Evolutionary conservation across 495 filamentous ascomycete genomes (phyloP), one percentile per base, ranked within the genome.

Genomic region (Daldinia loculata): DNA sequence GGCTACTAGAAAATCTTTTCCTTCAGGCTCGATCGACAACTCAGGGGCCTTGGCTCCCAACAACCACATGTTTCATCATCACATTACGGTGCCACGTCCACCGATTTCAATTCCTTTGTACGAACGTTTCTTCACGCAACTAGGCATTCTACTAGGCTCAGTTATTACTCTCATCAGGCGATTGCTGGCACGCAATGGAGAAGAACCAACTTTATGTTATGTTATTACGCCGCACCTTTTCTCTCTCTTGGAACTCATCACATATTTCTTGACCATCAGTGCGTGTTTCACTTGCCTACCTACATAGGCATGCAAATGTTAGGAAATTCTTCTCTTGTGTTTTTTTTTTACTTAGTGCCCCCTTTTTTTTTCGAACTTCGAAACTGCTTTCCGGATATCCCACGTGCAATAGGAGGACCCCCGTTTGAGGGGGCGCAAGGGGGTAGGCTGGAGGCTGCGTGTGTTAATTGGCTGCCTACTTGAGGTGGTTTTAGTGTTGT

Each of bases 21-120:
- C 41, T 67, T 67, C 39, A 38, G 61, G 65, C 61, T 68, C 60
- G 70, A 56, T 60, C 65, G 60, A 63, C 59, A 29, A 29, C n/a
- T 43, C 22, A 57, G 22, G 60, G 12, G 7, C 6, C 59, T 36
- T 64, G 30, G 52, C 58, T 48, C 50, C 30, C 8, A 8, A 22
- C 9, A 24, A 11, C 43, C 22, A 14, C 43, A 24, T 48, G 22
- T 48, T 48, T 48, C 43, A 48, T 36, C 43, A 24, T 24, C 43
- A 48, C 43, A 45, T 45, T 39, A 69, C 62, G 70, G 70, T 73
- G 70, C 45, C 34, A 63, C 61, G 62, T 66, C 61, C 66, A 73
- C 70, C 66, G 66, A 48, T 48, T 69, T 69, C 70, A 29, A 66
- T 66, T 73, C 66, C 66, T 73, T 73, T 73, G 70, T 73, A 73